Evolutionary conservation across 129 eudicot genomes (phyloP), one percentile per base, ranked within the genome.

Genomic region (Ambrosia trifida): DNA sequence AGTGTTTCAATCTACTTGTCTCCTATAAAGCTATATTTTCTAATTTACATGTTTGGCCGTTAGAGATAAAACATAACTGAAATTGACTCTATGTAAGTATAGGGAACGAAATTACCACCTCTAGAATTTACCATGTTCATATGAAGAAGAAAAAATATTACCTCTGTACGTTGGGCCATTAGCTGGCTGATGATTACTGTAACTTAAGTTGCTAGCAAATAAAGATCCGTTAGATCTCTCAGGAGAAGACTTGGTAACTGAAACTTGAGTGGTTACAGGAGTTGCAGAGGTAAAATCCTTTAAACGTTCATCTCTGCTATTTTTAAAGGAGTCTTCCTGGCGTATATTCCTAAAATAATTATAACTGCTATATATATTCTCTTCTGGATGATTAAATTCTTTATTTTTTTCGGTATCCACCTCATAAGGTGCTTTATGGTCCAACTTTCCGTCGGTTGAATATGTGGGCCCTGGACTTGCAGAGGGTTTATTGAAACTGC

Each of bases 211-310:
- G 65, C 31, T 59, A 59, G 20, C 19, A 59, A 30, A 31, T 5
- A 17, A 59, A 59, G 65, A 31, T 30, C 41, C 43, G 14, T 31
- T 8, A 11, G 41, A 59, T 59, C 65, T 59, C 65, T 31, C 65
- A 56, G 43, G 20, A 59, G 77, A 80, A 68, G 77, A 32, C 70
- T 78, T 64, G 11, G 76, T 30, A 73, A 56, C 51, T 19, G 75
- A 74, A 70, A 72, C 82, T 72, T 75, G 60, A 73, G 84, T 66
- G 3, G 80, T 71, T 65, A 61, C 77, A 75, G 73, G 76, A 77
- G 40, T 72, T 61, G 38, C 68, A 53, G 64, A 43, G 20, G 79
- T 49, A 63, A 67, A 66, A 72, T 82, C 83, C 71, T 80, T 86
- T 32, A 66, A 12, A 35, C 19, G 82, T 66, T 47, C 75, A 49